Percentiles rank a stretch among this genome's conserved stretches.
phyloP scores from a whole-genome alignment of 202 grass and related monocot species.

The Saccharum hybrid region DNA sequence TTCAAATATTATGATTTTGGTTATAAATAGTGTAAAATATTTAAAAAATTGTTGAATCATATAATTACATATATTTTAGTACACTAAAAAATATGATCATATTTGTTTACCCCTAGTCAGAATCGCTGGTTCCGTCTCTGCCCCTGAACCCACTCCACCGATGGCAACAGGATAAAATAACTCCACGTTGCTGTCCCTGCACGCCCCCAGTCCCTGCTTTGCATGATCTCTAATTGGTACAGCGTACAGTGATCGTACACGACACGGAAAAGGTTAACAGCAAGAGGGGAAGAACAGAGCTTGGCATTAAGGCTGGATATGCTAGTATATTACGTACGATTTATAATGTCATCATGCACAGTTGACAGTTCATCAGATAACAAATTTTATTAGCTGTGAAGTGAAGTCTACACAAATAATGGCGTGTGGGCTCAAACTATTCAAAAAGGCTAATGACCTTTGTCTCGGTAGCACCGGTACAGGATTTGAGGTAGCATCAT shows the following conservation, averaged over 20 bases:
- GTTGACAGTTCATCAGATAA: slow-evolving; percentile 30
- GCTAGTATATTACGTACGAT: not conserved
- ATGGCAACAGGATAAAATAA: too few species aligned
- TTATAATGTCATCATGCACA: slow-evolving; percentile 5
- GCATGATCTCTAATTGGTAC: too few species aligned
- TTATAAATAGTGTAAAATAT: too few species aligned
- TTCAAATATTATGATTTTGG: too few species aligned
- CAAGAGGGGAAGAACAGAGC: not conserved
- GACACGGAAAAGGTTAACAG: not conserved
- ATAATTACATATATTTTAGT: too few species aligned
- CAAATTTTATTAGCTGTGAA: not conserved
- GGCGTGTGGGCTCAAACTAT: slow-evolving; percentile 20
- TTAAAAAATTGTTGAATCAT: too few species aligned
- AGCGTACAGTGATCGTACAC: not conserved
- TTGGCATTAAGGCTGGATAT: slow-evolving; percentile 3
- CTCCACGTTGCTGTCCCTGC: too few species aligned
- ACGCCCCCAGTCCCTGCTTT: too few species aligned
- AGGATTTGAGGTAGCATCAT: not conserved
- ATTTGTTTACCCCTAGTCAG: too few species aligned
- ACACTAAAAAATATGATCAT: too few species aligned
- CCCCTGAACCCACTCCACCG: too few species aligned
- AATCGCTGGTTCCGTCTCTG: too few species aligned
- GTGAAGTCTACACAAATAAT: slow-evolving; percentile 17
- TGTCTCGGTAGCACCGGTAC: not conserved
- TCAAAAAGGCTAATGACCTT: slow-evolving; percentile 5